Evolutionary conservation across 495 filamentous ascomycete genomes (phyloP).

Genomic region (Cairneyella variabilis): DNA sequence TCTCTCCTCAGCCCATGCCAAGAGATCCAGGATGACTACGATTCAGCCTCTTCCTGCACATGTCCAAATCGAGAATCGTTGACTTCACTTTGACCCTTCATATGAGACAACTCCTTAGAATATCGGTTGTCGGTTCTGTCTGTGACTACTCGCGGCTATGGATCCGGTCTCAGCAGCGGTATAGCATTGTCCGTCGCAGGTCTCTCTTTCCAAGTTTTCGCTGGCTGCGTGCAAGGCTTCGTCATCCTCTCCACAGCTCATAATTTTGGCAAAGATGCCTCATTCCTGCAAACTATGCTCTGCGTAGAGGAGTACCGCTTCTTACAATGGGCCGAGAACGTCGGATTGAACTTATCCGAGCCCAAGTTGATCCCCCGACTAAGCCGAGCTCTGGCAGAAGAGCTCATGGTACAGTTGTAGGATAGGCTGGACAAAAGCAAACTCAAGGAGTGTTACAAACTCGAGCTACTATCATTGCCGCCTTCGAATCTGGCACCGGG

Average conservation of each 20-base stretch:
- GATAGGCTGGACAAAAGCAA: not conserved
- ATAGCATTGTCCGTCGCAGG: not conserved
- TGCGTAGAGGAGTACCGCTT: slow-evolving; percentile 18
- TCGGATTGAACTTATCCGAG: not conserved
- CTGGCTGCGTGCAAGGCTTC: slow-evolving; percentile 20
- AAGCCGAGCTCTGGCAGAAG: not conserved
- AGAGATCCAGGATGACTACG: too few species aligned
- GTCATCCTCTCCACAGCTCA: slow-evolving; percentile 22
- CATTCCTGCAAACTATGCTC: slow-evolving; percentile 10
- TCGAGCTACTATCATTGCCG: not conserved
- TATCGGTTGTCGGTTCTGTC: too few species aligned
- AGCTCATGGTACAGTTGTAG: not conserved
- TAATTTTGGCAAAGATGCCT: slow-evolving; percentile 19
- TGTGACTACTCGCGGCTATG: too few species aligned
- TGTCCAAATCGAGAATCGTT: too few species aligned
- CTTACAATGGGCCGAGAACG: slow-evolving; percentile 14
- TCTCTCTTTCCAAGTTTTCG: slow-evolving; percentile 19
- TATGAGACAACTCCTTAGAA: too few species aligned
- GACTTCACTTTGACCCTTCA: too few species aligned
- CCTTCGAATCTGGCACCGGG: too few species aligned
- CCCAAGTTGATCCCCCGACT: not conserved
- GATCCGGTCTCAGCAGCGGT: too few species aligned
- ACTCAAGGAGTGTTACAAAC: not conserved
- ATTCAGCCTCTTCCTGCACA: too few species aligned
- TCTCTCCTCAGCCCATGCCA: too few species aligned